Evolutionary conservation across 352 stramenopile species (phyloP), one percentile per base, ranked within the genome.

Genomic region (Aphanomyces invadans): DNA sequence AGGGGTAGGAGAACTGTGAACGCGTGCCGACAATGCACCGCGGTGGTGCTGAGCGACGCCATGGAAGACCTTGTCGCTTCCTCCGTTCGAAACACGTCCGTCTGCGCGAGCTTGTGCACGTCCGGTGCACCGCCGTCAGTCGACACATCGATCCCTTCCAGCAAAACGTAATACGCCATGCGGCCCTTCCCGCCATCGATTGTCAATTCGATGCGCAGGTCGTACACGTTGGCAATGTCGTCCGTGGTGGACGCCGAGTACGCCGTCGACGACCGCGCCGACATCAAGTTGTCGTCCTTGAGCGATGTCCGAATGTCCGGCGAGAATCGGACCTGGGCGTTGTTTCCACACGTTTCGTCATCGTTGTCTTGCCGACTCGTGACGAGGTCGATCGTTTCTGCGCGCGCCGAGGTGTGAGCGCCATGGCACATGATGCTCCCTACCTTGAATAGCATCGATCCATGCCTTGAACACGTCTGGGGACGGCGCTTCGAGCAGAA

Each of bases 221-320:
- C 60, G 23, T 57, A 67, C 3, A 49, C 38, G 7, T 51, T 51
- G 49, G 32, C 21, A 21, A 36, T 23, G 28, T 32, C 60, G 45
- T 45, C 46, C 11, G 19, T 56, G 26, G n/a, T 29, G 12, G 25
- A 48, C 19, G 32, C 26, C 26, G 46, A 51, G 11, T 57, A 59
- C 2, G 28, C 19, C 45, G 42, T 38, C 4, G 32, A 49, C 4
- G 28, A 36, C 42, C 45, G 9, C 17, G 33, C 46, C 9, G 55
- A 57, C 17, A 57, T n/a, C 7, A 28, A 5, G n/a, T 48, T 32
- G 19, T 64, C 55, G 33, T 63, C 55, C 19, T 46, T 25, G 31
- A 26, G 9, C 39, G 55, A 49, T 3, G n/a, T 2, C 2, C 19
- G 74, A 23, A 80, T 78, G 48, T 60, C 56, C 3, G 68, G 54